Percentiles rank a stretch among this genome's conserved stretches.
Conservation (phyloP, 306 rosid species). For the Adenanthera pavonina region DNA sequence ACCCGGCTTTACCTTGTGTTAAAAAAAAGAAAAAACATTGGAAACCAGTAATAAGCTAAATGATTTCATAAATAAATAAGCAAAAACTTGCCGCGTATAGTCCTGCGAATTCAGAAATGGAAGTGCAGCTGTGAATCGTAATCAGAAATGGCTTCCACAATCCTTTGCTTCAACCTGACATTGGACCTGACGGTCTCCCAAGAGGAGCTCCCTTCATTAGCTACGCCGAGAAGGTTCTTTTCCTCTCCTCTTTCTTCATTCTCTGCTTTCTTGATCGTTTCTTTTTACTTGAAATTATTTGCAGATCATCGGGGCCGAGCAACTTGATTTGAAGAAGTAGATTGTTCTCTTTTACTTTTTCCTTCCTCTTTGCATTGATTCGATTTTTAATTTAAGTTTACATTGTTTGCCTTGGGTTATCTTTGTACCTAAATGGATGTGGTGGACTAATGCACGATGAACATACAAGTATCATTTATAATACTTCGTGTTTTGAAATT, state of each 20-base stretch:
- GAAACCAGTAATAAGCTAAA: too few relatives aligned
- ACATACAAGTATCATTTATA: neutral
- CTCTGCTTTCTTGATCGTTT: neutral
- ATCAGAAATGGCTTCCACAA: conserved; percentile 63
- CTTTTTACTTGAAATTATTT: conserved; percentile 11
- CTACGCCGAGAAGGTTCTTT: conserved; percentile 85
- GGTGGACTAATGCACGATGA: neutral
- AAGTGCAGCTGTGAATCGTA: neutral
- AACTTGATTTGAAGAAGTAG: conserved; percentile 78
- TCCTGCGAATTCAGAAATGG: neutral
- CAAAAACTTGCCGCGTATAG: neutral
- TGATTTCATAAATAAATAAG: neutral
- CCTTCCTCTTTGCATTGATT: neutral
- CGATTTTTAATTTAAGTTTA: neutral
- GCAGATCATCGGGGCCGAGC: conserved; percentile 87
- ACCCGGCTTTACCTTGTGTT: too few relatives aligned
- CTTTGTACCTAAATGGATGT: neutral
- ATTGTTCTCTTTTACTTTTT: conserved; percentile 33
- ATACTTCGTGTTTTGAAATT: neutral
- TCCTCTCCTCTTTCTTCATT: neutral
- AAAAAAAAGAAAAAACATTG: too few relatives aligned
- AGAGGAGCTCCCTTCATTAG: conserved; percentile 75
- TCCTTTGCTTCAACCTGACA: conserved; percentile 70
- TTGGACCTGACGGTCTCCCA: conserved; percentile 92
- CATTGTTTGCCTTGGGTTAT: conserved; percentile 33